Evolutionary conservation across 202 grass and related monocot species (phyloP), one percentile per base, ranked within the genome.

Genomic region (Elaeis oleifera): DNA sequence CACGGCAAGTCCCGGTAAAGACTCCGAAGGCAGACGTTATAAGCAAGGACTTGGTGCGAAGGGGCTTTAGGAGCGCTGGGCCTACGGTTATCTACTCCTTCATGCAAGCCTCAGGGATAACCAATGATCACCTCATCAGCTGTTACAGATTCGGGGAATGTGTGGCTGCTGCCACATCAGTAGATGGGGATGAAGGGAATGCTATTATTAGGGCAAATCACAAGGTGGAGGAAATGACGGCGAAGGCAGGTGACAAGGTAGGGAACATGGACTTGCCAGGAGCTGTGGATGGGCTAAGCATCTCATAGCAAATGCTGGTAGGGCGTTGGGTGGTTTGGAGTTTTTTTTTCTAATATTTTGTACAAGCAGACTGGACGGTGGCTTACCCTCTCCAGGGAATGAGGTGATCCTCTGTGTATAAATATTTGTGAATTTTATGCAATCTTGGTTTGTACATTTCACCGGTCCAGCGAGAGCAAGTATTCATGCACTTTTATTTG

Each of bases 21-120:
- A 92, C 79, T 50, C 79, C 88, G 0, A 97, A 89, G 78, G 88
- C 92, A 5, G 92, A 97, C 51, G 71, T 74, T 5, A 91, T 97
- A 83, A 97, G 92, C 84, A 97, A 97, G 83, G 92, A 97, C 58
- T 25, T 97, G 71, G 79, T 91, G 14, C 73, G 81, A 28, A 87
- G 92, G 61, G 87, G 92, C 59, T 85, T 96, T 70, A 81, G 92
- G 1, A 83, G 87, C 8, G 86, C 89, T 14, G 84, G 92, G 1
- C 87, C 84, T 11, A 91, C 88, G 48, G 87, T 97, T 0, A 60
- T 97, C 32, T 97, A 97, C 39, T 85, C 88, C 13, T 97, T 91
- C 72, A 97, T 97, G 92, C 92, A 97, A 73, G 87, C 77, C 36
- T 75, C 81, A 1, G 92, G 92, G 56, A 76, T 97, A 56, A 97